phyloP scores from a whole-genome alignment of 345 rosid species.

The Eutrema yunnanense region DNA sequence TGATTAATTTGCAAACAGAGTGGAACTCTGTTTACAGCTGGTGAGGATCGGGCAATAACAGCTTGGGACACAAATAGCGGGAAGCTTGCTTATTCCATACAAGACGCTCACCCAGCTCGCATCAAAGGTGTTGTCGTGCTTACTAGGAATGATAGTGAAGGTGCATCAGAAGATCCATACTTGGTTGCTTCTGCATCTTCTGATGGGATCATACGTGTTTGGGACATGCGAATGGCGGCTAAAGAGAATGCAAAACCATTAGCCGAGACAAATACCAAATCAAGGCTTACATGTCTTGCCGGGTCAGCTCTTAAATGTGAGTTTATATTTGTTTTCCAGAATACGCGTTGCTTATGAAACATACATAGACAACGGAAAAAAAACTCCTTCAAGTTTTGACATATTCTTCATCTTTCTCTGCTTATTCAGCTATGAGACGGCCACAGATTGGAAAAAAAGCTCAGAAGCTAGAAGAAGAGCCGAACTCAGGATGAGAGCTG shows the following conservation, averaged over 20 bases:
- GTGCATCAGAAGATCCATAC: conserved; percentile 54
- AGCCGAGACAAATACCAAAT: conserved; percentile 75
- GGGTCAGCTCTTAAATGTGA: conserved; percentile 69
- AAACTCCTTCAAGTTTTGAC: neutral
- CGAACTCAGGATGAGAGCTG: conserved; percentile 4
- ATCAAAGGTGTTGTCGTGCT: conserved; percentile 82
- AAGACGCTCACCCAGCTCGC: conserved; percentile 76
- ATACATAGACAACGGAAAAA: neutral
- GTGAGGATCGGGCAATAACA: conserved; percentile 76
- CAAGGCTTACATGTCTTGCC: conserved; percentile 92
- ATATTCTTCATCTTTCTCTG: neutral
- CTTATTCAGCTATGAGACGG: conserved; percentile 8
- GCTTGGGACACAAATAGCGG: conserved; percentile 91
- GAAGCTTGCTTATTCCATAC: conserved; percentile 65
- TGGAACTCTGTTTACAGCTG: conserved; percentile 74
- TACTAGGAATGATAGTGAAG: conserved; percentile 34
- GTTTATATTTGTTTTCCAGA: conserved; percentile 16
- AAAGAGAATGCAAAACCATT: conserved; percentile 65
- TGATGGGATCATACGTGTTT: conserved; percentile 85
- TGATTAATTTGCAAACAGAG: conserved; percentile 38
- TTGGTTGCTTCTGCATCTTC: conserved; percentile 82
- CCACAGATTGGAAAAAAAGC: conserved; percentile 9
- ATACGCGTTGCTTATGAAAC: neutral
- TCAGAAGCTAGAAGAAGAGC: conserved; percentile 13
- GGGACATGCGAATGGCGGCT: conserved; percentile 77